Evolutionary conservation across 2,329 filamentous ascomycete genomes (phyloP).

Genomic region (Phyllosticta citriasiana): DNA sequence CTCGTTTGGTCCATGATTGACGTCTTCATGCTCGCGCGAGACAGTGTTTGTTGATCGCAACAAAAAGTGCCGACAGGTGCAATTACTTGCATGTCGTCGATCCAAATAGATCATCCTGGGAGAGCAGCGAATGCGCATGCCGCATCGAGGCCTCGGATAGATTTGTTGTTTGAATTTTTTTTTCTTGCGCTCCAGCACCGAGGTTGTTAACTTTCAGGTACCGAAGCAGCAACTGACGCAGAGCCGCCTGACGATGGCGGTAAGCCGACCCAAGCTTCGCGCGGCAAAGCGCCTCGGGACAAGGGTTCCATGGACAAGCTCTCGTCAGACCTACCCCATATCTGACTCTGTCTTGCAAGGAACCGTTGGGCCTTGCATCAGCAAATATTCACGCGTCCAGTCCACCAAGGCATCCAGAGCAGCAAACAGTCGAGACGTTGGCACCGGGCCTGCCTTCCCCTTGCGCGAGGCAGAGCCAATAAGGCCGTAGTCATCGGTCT

Average conservation of each 20-base stretch:
- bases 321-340: background rate
- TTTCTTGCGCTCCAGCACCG: background rate
- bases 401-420: background rate
- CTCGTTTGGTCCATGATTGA: background rate
- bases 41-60: background rate
- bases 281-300: background rate
- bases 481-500: background rate
- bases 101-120: background rate
- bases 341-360: background rate
- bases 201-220: background rate
- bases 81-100: background rate
- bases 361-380: background rate
- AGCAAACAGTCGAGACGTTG: background rate
- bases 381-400: background rate
- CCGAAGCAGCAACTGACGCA: background rate
- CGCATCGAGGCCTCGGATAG: background rate
- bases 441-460: background rate
- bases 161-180: background rate
- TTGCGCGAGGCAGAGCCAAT: background rate
- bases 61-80: background rate
- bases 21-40: background rate
- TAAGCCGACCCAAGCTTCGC: background rate
- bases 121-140: background rate
- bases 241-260: background rate
- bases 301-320: background rate